Evolutionary conservation across 129 eudicot genomes (phyloP).

Genomic region (Mikania micrantha): DNA sequence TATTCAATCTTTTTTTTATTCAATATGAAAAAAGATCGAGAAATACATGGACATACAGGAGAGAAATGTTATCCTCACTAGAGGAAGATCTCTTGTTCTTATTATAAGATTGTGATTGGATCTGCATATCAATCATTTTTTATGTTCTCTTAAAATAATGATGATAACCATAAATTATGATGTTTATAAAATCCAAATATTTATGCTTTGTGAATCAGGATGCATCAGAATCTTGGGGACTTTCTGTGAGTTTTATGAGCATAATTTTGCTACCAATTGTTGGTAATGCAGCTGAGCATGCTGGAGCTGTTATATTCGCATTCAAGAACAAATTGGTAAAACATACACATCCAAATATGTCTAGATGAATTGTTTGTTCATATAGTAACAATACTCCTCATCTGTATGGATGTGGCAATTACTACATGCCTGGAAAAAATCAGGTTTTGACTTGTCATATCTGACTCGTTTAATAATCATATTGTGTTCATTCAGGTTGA

Average conservation of each 20-base stretch:
- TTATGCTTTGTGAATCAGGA: slow-evolving; percentile 30
- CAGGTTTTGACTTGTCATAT: too few relatives aligned
- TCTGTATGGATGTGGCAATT: too few relatives aligned
- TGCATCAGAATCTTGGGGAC: slow-evolving; percentile 83
- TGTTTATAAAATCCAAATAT: not conserved
- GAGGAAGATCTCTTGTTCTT: too few relatives aligned
- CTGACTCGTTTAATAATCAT: too few relatives aligned
- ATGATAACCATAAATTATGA: not conserved
- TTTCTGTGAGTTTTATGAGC: slow-evolving; percentile 73
- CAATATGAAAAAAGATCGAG: too few relatives aligned
- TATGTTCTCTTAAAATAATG: not conserved
- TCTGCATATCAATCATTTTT: not conserved
- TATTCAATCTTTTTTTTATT: too few relatives aligned
- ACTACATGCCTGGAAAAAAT: too few relatives aligned
- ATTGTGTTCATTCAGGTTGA: too few relatives aligned
- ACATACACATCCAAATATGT: not conserved
- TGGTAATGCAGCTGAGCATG: slow-evolving; percentile 92
- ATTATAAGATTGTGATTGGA: too few relatives aligned
- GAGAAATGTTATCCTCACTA: too few relatives aligned
- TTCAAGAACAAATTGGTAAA: slow-evolving; percentile 81
- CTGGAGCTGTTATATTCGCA: slow-evolving; percentile 84
- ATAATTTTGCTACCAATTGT: slow-evolving; percentile 78
- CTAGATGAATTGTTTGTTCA: not conserved
- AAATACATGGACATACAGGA: too few relatives aligned
- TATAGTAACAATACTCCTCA: too few relatives aligned